These are phyloP conservation scores for Mesotaenium endlicherianum DNA, from an alignment of 139 green algal species.

Conservation along the genomic window DNA sequence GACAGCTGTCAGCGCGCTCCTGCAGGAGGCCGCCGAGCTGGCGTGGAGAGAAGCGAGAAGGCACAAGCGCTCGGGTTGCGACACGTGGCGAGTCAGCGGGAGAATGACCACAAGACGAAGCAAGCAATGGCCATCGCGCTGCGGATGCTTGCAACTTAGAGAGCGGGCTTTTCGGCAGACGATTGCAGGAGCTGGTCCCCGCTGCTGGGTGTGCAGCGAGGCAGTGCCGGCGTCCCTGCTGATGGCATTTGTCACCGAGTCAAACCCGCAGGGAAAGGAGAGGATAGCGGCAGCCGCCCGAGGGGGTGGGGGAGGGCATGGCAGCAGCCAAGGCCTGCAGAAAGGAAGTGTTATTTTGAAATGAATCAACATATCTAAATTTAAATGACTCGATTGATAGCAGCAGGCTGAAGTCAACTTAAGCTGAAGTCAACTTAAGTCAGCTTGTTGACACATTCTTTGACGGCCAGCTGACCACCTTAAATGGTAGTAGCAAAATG, in stretches of 20 bases:
- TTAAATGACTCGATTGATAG: no score
- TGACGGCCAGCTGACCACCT: no score
- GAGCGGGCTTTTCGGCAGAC: neutral
- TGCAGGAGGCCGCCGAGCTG: neutral
- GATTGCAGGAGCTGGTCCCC: conserved; percentile 9
- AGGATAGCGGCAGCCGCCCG: no score
- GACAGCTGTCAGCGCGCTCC: neutral
- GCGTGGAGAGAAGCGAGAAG: neutral
- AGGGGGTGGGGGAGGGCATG: no score
- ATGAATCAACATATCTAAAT: no score
- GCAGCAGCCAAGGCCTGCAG: no score
- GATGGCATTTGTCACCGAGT: neutral
- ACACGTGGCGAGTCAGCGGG: neutral
- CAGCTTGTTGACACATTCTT: no score
- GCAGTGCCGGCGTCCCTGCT: neutral
- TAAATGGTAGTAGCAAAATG: no score
- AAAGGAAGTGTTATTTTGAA: no score
- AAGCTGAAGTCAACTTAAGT: no score
- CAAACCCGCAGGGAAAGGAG: no score
- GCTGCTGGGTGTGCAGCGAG: neutral
- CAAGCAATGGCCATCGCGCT: neutral
- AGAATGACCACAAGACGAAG: conserved; percentile 1
- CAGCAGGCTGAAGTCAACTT: no score
- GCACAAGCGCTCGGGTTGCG: neutral
- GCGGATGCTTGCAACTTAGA: neutral